Percentiles rank a stretch among this genome's conserved stretches.
Evolutionary conservation across 345 rosid genomes (phyloP).

Genomic region (Iberis pinnata): DNA sequence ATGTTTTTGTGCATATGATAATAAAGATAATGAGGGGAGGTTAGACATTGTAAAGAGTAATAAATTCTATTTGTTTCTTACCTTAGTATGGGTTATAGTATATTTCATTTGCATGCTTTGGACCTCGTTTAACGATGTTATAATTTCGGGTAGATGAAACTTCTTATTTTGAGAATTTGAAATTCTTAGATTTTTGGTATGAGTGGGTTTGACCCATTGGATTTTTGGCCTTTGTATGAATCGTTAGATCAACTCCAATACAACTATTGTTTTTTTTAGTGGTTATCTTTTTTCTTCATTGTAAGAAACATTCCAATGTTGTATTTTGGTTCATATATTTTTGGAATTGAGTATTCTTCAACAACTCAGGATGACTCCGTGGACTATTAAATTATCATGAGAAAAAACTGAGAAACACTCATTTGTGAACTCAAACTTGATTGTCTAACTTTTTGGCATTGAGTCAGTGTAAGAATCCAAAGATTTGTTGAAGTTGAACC

Average conservation of each 20-base stretch:
- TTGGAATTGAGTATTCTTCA: background rate
- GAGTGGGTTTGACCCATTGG: background rate
- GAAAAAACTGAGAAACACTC: background rate
- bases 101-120: conserved; percentile 30
- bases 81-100: conserved; percentile 51
- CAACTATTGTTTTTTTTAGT: conserved; percentile 23
- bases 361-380: background rate
- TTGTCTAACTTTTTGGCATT: background rate
- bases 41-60: background rate
- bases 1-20: too few species aligned
- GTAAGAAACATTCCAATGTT: background rate
- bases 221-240: conserved; percentile 4
- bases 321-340: background rate
- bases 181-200: conserved; percentile 21
- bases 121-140: conserved; percentile 24
- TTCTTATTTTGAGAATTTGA: conserved; percentile 24
- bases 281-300: conserved; percentile 7
- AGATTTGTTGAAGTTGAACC: background rate
- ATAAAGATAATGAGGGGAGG: background rate
- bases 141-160: conserved; percentile 1
- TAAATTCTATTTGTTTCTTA: too few species aligned
- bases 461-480: background rate
- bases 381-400: background rate
- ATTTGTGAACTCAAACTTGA: background rate
- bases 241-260: conserved; percentile 42